phyloP scores from a whole-genome alignment of 1,284 basidiomycete species.

The Stereum hirsutum region DNA sequence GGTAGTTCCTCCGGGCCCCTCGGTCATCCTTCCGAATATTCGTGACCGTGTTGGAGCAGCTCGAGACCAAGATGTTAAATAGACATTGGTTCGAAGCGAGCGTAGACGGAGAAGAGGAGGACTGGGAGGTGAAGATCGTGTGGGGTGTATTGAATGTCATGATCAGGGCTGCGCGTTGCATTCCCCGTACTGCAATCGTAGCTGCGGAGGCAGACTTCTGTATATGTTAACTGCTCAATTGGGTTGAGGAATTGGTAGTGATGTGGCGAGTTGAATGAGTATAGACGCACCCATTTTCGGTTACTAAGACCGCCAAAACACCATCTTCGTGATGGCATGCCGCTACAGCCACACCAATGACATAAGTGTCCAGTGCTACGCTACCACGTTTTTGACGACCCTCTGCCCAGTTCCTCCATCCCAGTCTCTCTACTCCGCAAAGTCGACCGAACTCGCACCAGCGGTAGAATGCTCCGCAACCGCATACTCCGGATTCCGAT shows the following conservation, averaged over 20 bases:
- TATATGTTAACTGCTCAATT: background rate
- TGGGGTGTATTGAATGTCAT: conserved; percentile 19
- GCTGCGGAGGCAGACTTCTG: background rate
- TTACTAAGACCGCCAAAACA: too few species aligned
- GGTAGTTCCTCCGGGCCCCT: conserved; percentile 46
- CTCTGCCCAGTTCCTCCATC: too few species aligned
- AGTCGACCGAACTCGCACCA: too few species aligned
- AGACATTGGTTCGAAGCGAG: conserved; percentile 60
- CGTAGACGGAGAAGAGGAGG: conserved; percentile 45
- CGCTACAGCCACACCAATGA: too few species aligned
- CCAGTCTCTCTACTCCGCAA: too few species aligned
- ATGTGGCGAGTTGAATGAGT: background rate
- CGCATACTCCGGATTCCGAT: too few species aligned
- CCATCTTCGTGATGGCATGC: too few species aligned
- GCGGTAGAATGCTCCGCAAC: too few species aligned
- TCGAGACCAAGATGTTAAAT: conserved; percentile 55
- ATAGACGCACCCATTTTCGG: too few species aligned
- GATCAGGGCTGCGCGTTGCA: conserved; percentile 41
- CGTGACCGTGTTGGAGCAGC: conserved; percentile 61
- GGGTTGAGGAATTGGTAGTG: too few species aligned
- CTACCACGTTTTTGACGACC: too few species aligned
- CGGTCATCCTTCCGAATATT: conserved; percentile 52
- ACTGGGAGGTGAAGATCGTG: conserved; percentile 26
- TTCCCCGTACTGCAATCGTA: conserved; percentile 33
- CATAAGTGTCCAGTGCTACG: too few species aligned